Evolutionary conservation across 1,139 yeast species (phyloP), one percentile per base, ranked within the genome.

Genomic region (Lodderomyces beijingensis): DNA sequence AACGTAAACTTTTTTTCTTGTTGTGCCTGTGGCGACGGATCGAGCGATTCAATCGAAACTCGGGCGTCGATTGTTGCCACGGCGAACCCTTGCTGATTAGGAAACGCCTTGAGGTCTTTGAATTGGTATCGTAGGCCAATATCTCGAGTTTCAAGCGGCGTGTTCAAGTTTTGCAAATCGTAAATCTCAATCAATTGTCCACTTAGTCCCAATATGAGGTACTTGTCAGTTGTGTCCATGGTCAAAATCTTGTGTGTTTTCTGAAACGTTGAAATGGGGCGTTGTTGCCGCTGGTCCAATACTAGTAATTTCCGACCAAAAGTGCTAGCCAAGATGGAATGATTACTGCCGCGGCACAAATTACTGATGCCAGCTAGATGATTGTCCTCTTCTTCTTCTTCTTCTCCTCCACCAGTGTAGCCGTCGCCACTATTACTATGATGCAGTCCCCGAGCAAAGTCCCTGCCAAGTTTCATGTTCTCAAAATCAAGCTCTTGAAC

Each of bases 61-160:
- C 95, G 64, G 0, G 96, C 96, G 46, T 88, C 96, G 10, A 87
- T 70, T 3, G 95, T 81, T n/a, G 89, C 69, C 25, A 82, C 72
- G 0, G 85, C 88, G 52, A 78, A 87, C 0, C 94, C 94, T 26
- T 63, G 59, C 15, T 58, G 58, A 33, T 59, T 51, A 0, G 87
- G 85, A 43, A 79, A 68, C 32, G 81, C 65, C 40, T 68, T 66
- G 17, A 87, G 48, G 25, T 76, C 76, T 31, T 79, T 64, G 2
- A 86, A 77, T 52, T 85, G 93, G 49, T 77, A 79, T 45, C 79
- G 77, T 35, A 87, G 66, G 0, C 95, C 89, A 32, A 84, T 74
- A 39, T 83, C 87, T 28, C 87, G 62, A 6, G 62, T 55, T 42
- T 71, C 77, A 24, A 68, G 38, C 0, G 82, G 85, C 4, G 12